These are phyloP conservation scores for Cercospora sojina DNA, from an alignment of 2,329 filamentous ascomycete species.

Conservation along the genomic window DNA sequence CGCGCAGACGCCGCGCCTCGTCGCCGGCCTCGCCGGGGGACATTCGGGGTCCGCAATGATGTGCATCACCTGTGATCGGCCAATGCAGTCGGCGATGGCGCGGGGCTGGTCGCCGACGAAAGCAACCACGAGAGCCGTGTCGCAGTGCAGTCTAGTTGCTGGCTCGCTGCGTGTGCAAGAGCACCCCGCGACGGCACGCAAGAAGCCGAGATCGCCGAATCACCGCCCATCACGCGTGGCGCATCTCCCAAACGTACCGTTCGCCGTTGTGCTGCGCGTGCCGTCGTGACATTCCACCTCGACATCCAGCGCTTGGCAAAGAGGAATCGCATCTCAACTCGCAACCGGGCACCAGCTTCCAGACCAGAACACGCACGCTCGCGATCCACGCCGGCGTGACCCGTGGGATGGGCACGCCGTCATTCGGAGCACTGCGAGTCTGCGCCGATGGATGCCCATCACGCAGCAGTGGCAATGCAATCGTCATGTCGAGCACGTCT, in stretches of 20 bases:
- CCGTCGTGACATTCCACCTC: neutral
- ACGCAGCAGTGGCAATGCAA: neutral
- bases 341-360: neutral
- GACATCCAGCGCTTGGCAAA: neutral
- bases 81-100: conserved; percentile 4
- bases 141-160: no score
- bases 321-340: neutral
- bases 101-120: neutral
- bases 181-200: no score
- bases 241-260: neutral
- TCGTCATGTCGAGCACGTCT: neutral
- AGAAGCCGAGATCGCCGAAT: neutral
- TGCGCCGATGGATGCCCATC: neutral
- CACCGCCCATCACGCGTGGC: neutral
- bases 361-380: neutral
- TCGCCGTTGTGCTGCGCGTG: neutral
- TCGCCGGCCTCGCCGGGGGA: neutral
- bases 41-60: conserved; percentile 12
- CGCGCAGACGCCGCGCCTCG: no score
- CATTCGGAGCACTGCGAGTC: neutral
- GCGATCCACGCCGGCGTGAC: neutral
- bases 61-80: neutral
- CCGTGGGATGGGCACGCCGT: neutral
- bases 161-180: no score
- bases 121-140: neutral